Evolutionary conservation across 768 basidiomycete genomes (phyloP), one percentile per base, ranked within the genome.

Genomic region (Obba rivulosa): DNA sequence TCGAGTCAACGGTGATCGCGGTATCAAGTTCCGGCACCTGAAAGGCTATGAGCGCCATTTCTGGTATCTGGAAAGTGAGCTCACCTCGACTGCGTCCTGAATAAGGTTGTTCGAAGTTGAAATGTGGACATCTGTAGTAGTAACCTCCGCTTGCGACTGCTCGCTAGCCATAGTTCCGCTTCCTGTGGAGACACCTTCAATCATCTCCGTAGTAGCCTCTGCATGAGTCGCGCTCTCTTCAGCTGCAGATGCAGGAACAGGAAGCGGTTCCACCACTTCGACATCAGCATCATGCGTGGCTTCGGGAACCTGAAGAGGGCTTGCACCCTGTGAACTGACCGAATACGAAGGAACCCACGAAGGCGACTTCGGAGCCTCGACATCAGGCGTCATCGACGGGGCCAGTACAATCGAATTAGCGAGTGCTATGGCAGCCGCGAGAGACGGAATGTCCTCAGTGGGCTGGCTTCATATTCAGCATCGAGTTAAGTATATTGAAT

Each of bases 311-410:
- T 50, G 51, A 20, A 45, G 34, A 20, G 57, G 54, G 45, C 56
- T 59, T 14, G 56, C 40, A 11, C 57, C 59, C 25, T 53, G 59
- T 13, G 58, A 49, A 51, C 49, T 54, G 23, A 62, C 61, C 9
- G 62, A 63, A 48, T 61, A 63, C 1, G 62, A 63, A 3, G 58
- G 60, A 20, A 61, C 51, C 60, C 60, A 63, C 0, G 50, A 24
- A 3, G 48, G 42, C 5, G 57, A 47, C 43, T 46, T 55, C 4
- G 48, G n/a, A 8, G 34, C 28, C 20, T 58, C 57, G 8, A 39
- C 43, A 13, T 44, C 36, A 9, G 24, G 46, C 37, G 20, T 14
- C 7, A 37, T 23, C 8, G 37, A 40, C 21, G 8, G 25, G 45
- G 28, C 28, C 28, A 31, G 13, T 13, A 13, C 28, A 31, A 31